Conservation (phyloP, 495 filamentous ascomycete species). For the Tirmania nivea region DNA sequence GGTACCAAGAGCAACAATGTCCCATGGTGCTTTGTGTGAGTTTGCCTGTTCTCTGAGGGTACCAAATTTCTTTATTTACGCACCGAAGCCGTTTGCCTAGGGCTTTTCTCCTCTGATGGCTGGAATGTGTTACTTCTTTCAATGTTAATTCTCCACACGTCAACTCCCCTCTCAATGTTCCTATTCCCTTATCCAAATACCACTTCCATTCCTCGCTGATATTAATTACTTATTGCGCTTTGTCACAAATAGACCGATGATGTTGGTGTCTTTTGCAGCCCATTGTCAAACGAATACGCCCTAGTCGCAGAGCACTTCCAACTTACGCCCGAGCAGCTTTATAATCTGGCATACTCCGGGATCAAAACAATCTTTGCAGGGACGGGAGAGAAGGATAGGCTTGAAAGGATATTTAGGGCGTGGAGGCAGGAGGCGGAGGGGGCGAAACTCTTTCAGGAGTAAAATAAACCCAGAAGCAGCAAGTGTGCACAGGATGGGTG, state of each 20-base stretch:
- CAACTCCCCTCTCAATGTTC: too few species aligned
- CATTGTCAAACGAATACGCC: conserved; percentile 57
- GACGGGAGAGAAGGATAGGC: conserved; percentile 35
- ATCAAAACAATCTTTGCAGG: conserved; percentile 44
- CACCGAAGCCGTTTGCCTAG: too few species aligned
- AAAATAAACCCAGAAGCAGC: too few species aligned
- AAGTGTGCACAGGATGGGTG: too few species aligned
- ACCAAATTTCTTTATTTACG: conserved; percentile 6
- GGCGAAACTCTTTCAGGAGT: neutral
- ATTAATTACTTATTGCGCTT: too few species aligned
- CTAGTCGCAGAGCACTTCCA: conserved; percentile 52
- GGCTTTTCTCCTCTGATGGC: neutral
- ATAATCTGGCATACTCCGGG: conserved; percentile 32
- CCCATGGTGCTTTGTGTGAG: conserved; percentile 38
- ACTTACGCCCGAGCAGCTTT: conserved; percentile 32
- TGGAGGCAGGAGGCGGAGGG: conserved; percentile 9
- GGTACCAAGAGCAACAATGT: conserved; percentile 30
- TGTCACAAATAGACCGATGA: conserved; percentile 48
- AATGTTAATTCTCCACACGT: too few species aligned
- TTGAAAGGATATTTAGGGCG: conserved; percentile 28
- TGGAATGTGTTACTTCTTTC: too few species aligned
- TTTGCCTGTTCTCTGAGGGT: conserved; percentile 11
- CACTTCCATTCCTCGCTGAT: too few species aligned
- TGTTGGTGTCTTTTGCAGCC: conserved; percentile 62
- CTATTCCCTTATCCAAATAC: too few species aligned